Percentiles rank a stretch among this genome's conserved stretches.
These are phyloP conservation scores for Cylindrodendrum hubeiense DNA, from an alignment of 2,329 filamentous ascomycete species.

Conservation along the genomic window DNA sequence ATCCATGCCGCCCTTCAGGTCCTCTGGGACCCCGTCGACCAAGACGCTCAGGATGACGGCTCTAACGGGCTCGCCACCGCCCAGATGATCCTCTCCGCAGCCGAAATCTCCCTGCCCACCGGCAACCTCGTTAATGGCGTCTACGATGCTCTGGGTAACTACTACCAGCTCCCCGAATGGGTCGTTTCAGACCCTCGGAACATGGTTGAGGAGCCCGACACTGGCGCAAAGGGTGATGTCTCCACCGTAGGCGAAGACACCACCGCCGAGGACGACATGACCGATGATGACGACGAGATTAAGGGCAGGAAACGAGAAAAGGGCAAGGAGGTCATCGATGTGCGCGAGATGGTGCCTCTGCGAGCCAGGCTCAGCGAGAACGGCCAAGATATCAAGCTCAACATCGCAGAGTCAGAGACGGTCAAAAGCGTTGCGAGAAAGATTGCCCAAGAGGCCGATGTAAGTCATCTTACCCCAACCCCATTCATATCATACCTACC, in stretches of 20 bases:
- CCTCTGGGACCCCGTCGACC: constrained; percentile 68
- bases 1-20: constrained; percentile 76
- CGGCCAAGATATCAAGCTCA: constrained; percentile 72
- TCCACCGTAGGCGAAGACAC: constrained; percentile 54
- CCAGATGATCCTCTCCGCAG: constrained; percentile 84
- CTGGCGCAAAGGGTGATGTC: constrained; percentile 47
- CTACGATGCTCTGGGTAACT: constrained; percentile 78
- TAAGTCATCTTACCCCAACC: constrained; percentile 55
- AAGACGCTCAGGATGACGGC: constrained; percentile 52
- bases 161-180: constrained; percentile 77
- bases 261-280: constrained; percentile 56
- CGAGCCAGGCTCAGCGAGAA: constrained; percentile 75
- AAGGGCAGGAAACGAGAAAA: constrained; percentile 66
- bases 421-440: constrained; percentile 73
- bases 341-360: constrained; percentile 68
- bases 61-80: constrained; percentile 71
- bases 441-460: constrained; percentile 72
- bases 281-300: constrained; percentile 51
- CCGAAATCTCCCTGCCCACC: constrained; percentile 79
- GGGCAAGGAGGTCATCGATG: constrained; percentile 67
- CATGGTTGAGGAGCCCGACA: constrained; percentile 54
- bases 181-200: constrained; percentile 76
- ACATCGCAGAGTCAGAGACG: constrained; percentile 70
- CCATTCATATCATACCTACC: background rate
- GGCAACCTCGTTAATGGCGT: constrained; percentile 78